Percentiles rank a stretch among this genome's conserved stretches.
Conservation (phyloP, 345 rosid species). For the Hibiscus tridactylites region DNA sequence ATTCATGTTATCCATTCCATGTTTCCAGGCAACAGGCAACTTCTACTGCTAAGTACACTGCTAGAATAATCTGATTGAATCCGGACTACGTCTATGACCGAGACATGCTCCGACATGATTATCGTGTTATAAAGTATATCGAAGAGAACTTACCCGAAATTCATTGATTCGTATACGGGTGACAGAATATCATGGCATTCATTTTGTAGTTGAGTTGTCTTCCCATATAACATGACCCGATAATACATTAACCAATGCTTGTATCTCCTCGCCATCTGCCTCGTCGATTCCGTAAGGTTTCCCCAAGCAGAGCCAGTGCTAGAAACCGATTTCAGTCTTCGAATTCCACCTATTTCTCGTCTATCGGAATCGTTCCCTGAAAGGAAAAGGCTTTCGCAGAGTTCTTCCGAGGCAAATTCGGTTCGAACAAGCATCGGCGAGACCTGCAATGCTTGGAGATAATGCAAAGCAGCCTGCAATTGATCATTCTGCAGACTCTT, state of each 20-base stretch:
- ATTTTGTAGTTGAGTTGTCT: constrained; percentile 24
- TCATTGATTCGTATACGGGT: constrained; percentile 13
- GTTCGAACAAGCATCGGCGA: constrained; percentile 39
- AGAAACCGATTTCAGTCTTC: constrained; percentile 1
- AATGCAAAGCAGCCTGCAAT: constrained; percentile 62
- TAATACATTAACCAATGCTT: constrained; percentile 70
- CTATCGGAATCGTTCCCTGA: constrained; percentile 2
- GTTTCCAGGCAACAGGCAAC: too few relatives aligned
- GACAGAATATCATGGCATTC: constrained; percentile 16
- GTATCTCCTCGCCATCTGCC: constrained; percentile 43
- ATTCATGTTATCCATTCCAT: too few relatives aligned
- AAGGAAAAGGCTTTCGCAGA: constrained; percentile 42
- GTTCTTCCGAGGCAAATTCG: constrained; percentile 36
- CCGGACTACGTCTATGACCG: background rate
- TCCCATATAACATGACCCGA: constrained; percentile 53
- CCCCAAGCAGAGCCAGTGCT: constrained; percentile 1
- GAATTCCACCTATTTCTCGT: constrained; percentile 5
- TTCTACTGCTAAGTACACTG: too few relatives aligned
- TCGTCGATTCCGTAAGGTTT: constrained; percentile 23
- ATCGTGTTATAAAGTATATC: background rate
- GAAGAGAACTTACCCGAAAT: constrained; percentile 17
- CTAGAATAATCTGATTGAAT: background rate
- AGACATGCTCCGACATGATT: background rate
- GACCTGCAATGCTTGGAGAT: constrained; percentile 56
- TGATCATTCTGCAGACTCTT: constrained; percentile 56